Evolutionary conservation across 768 basidiomycete genomes (phyloP).

Genomic region (Panus rudis): DNA sequence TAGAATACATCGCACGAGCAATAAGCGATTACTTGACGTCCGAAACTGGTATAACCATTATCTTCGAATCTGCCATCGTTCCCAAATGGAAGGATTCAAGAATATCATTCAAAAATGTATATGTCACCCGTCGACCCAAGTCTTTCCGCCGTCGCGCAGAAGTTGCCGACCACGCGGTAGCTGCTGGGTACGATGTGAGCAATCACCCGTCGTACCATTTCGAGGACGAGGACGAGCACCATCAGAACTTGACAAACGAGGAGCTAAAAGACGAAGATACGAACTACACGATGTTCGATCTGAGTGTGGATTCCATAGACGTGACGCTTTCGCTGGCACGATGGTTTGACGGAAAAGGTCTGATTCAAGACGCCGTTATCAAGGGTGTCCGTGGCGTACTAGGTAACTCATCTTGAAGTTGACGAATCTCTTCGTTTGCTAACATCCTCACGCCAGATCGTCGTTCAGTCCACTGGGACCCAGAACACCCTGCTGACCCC

Average conservation of each 20-base stretch:
- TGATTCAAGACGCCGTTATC: constrained; percentile 85
- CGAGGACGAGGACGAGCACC: constrained; percentile 46
- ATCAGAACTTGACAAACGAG: constrained; percentile 11
- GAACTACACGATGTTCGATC: constrained; percentile 87
- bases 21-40: constrained; percentile 91
- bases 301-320: constrained; percentile 91
- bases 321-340: constrained; percentile 85
- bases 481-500: constrained; percentile 73
- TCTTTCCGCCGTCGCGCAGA: constrained; percentile 6
- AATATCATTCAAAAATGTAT: constrained; percentile 96
- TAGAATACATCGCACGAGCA: constrained; percentile 78
- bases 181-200: constrained; percentile 69
- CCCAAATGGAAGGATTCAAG: constrained; percentile 96
- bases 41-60: constrained; percentile 89
- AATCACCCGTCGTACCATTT: constrained; percentile 68
- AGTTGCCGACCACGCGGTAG: constrained; percentile 42
- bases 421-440: neutral
- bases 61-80: constrained; percentile 96
- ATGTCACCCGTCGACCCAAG: constrained; percentile 73
- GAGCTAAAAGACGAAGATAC: constrained; percentile 36
- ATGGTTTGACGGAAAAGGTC: constrained; percentile 94
- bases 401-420: constrained; percentile 39
- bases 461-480: constrained; percentile 80
- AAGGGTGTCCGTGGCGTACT: constrained; percentile 92
- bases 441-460: constrained; percentile 50